Base-by-base conservation (phyloP, 768 basidiomycete genomes). In the Butyriboletus loyo region DNA sequence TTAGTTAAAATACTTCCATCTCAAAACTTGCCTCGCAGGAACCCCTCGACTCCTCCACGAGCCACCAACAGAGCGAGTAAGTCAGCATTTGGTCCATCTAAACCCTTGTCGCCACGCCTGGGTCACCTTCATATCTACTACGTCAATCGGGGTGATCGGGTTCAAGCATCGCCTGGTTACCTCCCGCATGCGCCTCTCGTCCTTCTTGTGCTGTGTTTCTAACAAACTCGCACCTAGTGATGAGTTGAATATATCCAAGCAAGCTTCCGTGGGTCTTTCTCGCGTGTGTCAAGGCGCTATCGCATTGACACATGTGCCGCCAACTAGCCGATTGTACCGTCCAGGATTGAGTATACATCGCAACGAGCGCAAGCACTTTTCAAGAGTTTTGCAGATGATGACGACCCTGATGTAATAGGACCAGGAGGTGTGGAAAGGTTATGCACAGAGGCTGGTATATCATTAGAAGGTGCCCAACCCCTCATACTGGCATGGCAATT, bases 401-500 rank as follows among this genome's bases (percentile, higher is more conserved):
- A 80, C 13, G 63, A 71, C 41, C 53, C 64, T 13, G 60, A 66
- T 32, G 72, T 79, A 39, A 90, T 93, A 59, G 85, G 83, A 1
- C 79, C 86, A 1, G 87, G 84, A 53, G 88, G 89, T 2, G 82
- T 92, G 56, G 83, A 86, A 67, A 74, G 70, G 47, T 70, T 94
- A 27, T 93, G 87, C 69, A 75, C 57, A 24, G 87, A 91, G 55
- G 81, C 84, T 13, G 72, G 79, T n/a, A 78, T 92, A 41, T 75
- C 87, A 0, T 72, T 93, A 67, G 89, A 92, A 19, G 87, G 89
- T 28, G 75, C 85, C 7, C 69, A 82, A 55, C 86, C 89, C 19
- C 73, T 92, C 48, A 74, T 92, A 17, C 72, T 92, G 14, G 81
- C 87, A 22, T 92, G 90, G 90, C 85, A 87, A 59, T 67, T 88